Conservation (phyloP, 2,329 filamentous ascomycete genomes). For the Plectosphaerella plurivora region DNA sequence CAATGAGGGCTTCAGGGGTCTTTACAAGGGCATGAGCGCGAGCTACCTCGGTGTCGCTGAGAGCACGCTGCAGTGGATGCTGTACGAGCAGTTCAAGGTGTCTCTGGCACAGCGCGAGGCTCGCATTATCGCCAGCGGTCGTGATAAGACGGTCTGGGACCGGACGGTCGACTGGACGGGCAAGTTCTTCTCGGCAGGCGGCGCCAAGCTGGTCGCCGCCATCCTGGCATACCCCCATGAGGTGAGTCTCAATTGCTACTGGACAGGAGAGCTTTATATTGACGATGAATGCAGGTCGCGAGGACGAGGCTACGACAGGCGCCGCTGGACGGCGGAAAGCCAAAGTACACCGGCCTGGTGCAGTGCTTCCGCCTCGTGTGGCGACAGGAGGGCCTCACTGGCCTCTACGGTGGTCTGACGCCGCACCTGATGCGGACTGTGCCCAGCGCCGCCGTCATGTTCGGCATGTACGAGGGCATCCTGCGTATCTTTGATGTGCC, state of each 20-base stretch:
- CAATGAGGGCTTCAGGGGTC: constrained; percentile 72
- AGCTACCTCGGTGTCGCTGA: constrained; percentile 90
- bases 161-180: constrained; percentile 72
- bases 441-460: constrained; percentile 92
- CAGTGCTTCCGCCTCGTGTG: constrained; percentile 87
- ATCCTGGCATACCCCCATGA: constrained; percentile 90
- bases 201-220: constrained; percentile 81
- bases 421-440: constrained; percentile 89
- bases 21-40: constrained; percentile 88
- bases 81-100: constrained; percentile 90
- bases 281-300: constrained; percentile 52
- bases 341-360: constrained; percentile 83
- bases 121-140: constrained; percentile 50
- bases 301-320: constrained; percentile 82
- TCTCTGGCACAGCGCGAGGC: constrained; percentile 62
- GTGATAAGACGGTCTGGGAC: constrained; percentile 67
- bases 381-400: constrained; percentile 81
- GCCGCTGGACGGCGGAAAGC: constrained; percentile 63
- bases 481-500: constrained; percentile 37
- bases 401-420: constrained; percentile 85
- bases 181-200: constrained; percentile 72
- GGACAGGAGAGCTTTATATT: constrained; percentile 3
- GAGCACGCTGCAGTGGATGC: constrained; percentile 86
- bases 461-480: constrained; percentile 74
- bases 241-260: constrained; percentile 39